Evolutionary conservation across 306 rosid species (phyloP).

Genomic region (Erythrophleum fordii): DNA sequence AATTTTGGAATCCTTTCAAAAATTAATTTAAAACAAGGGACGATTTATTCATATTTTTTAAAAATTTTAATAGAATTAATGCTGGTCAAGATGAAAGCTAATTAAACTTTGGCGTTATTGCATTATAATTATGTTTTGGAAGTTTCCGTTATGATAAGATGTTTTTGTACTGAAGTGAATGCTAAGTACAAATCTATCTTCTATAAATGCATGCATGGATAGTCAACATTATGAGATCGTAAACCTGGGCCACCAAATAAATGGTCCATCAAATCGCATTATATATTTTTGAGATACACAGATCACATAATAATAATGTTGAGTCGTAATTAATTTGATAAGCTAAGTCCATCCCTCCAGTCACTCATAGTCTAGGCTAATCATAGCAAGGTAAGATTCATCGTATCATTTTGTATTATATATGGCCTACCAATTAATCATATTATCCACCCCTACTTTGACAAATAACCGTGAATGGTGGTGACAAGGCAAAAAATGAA

Average conservation of each 20-base stretch:
- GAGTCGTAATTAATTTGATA: background rate
- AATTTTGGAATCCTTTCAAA: no score
- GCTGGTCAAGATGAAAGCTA: no score
- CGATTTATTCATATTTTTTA: no score
- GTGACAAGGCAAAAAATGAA: conserved; percentile 1
- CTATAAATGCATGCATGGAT: background rate
- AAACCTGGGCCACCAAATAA: conserved; percentile 4
- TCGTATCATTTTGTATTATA: conserved; percentile 29
- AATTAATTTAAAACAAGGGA: no score
- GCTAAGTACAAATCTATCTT: conserved; percentile 15
- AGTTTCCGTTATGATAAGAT: background rate
- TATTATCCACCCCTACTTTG: background rate
- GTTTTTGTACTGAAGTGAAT: background rate
- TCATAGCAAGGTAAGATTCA: conserved; percentile 28
- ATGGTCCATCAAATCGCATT: conserved; percentile 5
- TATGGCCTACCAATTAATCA: conserved; percentile 49
- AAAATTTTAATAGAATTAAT: no score
- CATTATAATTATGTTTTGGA: background rate
- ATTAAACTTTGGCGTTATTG: background rate
- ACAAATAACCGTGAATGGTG: conserved; percentile 17
- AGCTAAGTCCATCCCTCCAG: conserved; percentile 17
- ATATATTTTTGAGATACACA: background rate
- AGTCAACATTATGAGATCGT: conserved; percentile 16
- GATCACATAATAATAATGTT: background rate
- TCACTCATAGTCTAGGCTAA: background rate